These are phyloP conservation scores for Rhizophora apiculata DNA, from an alignment of 345 rosid genomes.

Conservation along the genomic window DNA sequence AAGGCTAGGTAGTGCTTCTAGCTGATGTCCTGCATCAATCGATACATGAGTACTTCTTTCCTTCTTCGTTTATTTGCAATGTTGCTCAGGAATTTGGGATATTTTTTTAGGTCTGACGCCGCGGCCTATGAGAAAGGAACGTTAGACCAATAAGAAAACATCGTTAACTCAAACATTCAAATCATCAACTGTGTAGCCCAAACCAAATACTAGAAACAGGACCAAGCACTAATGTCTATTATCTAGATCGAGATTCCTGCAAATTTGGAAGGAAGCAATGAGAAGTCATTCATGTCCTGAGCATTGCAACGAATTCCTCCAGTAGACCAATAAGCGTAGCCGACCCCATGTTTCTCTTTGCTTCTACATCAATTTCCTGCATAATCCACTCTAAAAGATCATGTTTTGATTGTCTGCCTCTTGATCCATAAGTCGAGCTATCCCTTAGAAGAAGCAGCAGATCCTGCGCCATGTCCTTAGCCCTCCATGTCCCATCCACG, in stretches of 20 bases:
- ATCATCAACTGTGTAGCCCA: neutral
- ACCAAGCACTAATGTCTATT: neutral
- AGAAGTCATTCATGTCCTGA: constrained; percentile 35
- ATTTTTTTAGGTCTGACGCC: too few species aligned
- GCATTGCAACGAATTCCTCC: constrained; percentile 78
- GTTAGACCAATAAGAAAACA: too few species aligned
- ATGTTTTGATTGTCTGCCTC: constrained; percentile 36
- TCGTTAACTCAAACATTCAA: neutral
- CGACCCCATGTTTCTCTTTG: constrained; percentile 39
- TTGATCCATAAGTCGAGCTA: constrained; percentile 30
- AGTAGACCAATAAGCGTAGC: constrained; percentile 42
- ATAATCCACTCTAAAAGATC: constrained; percentile 37
- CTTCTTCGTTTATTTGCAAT: too few species aligned
- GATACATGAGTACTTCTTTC: too few species aligned
- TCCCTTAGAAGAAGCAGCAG: constrained; percentile 65
- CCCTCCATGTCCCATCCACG: constrained; percentile 68
- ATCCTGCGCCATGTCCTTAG: constrained; percentile 55
- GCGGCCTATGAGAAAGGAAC: too few species aligned
- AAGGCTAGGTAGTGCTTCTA: too few species aligned
- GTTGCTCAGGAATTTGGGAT: too few species aligned
- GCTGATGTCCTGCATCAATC: too few species aligned
- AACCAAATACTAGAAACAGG: neutral
- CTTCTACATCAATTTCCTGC: constrained; percentile 70
- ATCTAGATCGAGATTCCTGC: constrained; percentile 1
- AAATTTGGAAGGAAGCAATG: neutral